Conservation (phyloP, 208 protist species). For the Leishmania amazonensis region DNA sequence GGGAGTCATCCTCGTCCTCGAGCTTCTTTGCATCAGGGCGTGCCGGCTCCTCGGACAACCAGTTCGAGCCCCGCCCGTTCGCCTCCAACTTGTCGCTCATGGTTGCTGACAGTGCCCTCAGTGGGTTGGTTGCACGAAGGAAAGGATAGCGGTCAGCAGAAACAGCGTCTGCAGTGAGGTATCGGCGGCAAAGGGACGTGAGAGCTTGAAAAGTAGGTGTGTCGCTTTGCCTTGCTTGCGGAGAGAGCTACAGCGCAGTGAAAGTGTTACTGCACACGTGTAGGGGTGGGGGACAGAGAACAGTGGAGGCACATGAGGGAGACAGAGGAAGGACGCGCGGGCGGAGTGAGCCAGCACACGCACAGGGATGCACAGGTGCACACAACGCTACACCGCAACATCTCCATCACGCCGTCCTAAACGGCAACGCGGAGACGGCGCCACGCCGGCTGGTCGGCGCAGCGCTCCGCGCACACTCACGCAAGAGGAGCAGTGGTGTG, state of each 20-base stretch:
- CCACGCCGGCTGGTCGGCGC: neutral
- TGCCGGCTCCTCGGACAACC: neutral
- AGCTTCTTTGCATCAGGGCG: neutral
- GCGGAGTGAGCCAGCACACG: neutral
- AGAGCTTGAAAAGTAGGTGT: neutral
- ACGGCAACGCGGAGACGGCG: neutral
- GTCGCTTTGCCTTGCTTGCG: neutral
- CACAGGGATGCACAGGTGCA: neutral
- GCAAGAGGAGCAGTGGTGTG: neutral
- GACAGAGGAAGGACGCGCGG: neutral
- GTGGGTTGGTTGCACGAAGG: neutral
- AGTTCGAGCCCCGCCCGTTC: neutral
- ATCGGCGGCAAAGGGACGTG: neutral
- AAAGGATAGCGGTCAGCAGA: neutral
- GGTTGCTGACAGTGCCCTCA: neutral
- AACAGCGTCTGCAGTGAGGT: neutral
- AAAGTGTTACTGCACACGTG: neutral
- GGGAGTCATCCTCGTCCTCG: neutral
- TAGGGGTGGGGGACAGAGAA: neutral
- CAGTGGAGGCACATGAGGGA: neutral
- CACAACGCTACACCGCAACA: neutral
- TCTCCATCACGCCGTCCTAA: neutral
- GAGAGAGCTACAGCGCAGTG: neutral
- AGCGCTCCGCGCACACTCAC: neutral
- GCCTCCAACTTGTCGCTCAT: neutral